phyloP scores from a whole-genome alignment of 192 early-diverging fungal genomes.

The Thamnidium elegans region DNA sequence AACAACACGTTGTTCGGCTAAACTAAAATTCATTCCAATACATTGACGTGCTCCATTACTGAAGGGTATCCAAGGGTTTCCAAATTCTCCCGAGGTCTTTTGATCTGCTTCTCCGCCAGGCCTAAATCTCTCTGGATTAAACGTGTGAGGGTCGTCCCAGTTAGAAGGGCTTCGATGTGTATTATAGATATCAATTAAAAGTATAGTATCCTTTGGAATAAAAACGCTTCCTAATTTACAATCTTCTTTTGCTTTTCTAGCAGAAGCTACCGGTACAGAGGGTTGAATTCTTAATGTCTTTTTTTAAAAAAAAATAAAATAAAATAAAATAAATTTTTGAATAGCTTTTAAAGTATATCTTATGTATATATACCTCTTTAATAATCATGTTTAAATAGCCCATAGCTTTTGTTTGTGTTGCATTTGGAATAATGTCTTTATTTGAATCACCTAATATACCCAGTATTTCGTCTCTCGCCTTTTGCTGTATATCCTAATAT shows the following conservation, averaged over 20 bases:
- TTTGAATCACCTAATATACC: conserved; percentile 49
- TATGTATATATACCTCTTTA: conserved; percentile 30
- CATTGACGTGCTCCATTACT: conserved; percentile 56
- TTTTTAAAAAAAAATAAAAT: too few relatives aligned
- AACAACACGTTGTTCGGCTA: conserved; percentile 55
- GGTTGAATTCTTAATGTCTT: not conserved
- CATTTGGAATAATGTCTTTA: conserved; percentile 47
- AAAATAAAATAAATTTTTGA: too few relatives aligned
- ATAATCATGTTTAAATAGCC: conserved; percentile 49
- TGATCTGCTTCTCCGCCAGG: conserved; percentile 9
- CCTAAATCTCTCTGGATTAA: conserved; percentile 44
- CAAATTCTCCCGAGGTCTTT: not conserved
- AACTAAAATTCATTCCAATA: conserved; percentile 62
- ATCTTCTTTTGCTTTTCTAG: conserved; percentile 14
- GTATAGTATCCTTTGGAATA: conserved; percentile 28
- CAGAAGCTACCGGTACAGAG: not conserved
- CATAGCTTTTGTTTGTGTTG: conserved; percentile 50
- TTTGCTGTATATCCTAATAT: conserved; percentile 49
- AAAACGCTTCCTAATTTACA: conserved; percentile 11
- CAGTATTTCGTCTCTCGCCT: conserved; percentile 50
- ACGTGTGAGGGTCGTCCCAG: conserved; percentile 43
- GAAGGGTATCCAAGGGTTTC: conserved; percentile 51
- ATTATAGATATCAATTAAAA: conserved; percentile 16
- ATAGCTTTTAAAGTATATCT: not conserved
- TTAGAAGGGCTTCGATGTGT: conserved; percentile 11